Conservation (phyloP, 169 alveolate genomes). For the Plasmodium falciparum region DNA sequence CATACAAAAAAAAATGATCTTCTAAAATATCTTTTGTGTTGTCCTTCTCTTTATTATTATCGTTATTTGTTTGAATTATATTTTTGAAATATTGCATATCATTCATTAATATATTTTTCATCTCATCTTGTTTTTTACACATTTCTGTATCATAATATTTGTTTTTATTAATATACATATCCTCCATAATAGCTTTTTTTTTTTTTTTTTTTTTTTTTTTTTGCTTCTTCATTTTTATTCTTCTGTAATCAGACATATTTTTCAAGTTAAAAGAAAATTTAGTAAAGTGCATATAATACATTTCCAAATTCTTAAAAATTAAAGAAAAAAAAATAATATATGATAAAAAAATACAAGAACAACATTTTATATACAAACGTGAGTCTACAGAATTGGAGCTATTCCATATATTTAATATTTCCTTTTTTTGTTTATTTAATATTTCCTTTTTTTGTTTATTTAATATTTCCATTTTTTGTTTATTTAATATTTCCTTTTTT, state of each 20-base stretch:
- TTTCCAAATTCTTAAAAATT: constrained; percentile 47
- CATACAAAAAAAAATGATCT: no score
- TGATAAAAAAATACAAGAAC: constrained; percentile 59
- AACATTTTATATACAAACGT: constrained; percentile 30
- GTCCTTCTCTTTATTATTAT: no score
- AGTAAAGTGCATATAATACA: constrained; percentile 74
- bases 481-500: not conserved
- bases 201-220: no score
- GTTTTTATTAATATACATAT: no score
- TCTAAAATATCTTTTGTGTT: no score
- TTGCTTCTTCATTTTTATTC: no score
- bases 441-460: not conserved
- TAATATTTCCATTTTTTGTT: not conserved
- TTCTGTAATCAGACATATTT: not conserved
- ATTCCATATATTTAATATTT: not conserved
- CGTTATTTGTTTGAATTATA: no score
- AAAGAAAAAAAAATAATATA: constrained; percentile 45
- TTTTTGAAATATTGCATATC: no score
- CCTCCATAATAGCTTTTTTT: no score
- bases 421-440: not conserved
- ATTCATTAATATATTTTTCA: no score
- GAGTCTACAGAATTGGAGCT: not conserved
- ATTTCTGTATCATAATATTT: no score
- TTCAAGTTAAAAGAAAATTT: constrained; percentile 44
- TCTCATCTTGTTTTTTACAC: no score